These are phyloP conservation scores for Chionographis japonica DNA, from an alignment of 106 monocot species.

Conservation along the genomic window DNA sequence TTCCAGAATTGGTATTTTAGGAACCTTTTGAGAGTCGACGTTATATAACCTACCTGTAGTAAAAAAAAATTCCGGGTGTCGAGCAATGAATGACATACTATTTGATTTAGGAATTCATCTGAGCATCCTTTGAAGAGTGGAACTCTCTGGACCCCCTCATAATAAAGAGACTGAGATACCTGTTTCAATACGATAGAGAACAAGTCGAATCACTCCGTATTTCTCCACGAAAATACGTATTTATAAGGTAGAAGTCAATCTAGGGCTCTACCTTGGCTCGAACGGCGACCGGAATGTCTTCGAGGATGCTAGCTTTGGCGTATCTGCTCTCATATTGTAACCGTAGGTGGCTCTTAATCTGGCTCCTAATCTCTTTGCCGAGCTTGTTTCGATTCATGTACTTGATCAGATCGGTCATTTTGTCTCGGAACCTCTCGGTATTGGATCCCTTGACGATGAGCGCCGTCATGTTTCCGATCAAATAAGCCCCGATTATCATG, in stretches of 20 bases:
- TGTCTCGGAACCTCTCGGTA: slow-evolving; percentile 70
- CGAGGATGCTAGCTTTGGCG: slow-evolving; percentile 32
- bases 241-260: neutral
- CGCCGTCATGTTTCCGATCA: slow-evolving; percentile 83
- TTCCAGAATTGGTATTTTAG: neutral
- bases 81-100: slow-evolving; percentile 26
- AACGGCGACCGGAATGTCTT: slow-evolving; percentile 60
- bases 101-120: slow-evolving; percentile 69
- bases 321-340: slow-evolving; percentile 65
- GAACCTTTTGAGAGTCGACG: no score
- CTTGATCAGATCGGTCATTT: slow-evolving; percentile 59
- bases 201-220: neutral
- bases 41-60: neutral
- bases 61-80: neutral
- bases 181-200: slow-evolving; percentile 16
- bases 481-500: slow-evolving; percentile 61
- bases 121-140: slow-evolving; percentile 64
- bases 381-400: slow-evolving; percentile 76
- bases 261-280: slow-evolving; percentile 46
- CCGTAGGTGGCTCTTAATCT: slow-evolving; percentile 48
- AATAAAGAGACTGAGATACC: slow-evolving; percentile 55
- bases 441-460: slow-evolving; percentile 74
- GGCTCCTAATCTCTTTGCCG: slow-evolving; percentile 48
- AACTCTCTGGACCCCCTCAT: slow-evolving; percentile 47
- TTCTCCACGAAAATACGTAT: no score